Conservation (phyloP, 2,329 filamentous ascomycete genomes). For the Hypoxylon sp. region DNA sequence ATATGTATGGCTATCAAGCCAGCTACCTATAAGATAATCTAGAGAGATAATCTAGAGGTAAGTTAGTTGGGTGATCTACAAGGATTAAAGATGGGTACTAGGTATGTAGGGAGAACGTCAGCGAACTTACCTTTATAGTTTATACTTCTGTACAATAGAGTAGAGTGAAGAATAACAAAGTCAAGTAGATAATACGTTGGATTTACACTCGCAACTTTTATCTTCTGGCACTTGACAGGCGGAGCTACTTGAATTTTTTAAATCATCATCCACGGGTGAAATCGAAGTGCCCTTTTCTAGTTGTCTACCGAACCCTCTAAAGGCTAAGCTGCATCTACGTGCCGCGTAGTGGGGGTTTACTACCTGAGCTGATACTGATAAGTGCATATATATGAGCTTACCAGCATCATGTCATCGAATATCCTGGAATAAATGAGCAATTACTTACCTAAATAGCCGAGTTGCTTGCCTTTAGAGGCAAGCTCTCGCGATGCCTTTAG, state of each 20-base stretch:
- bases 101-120: neutral
- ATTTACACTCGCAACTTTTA: constrained; percentile 13
- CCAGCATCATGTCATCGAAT: constrained; percentile 9
- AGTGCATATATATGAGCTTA: constrained; percentile 20
- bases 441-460: constrained; percentile 1
- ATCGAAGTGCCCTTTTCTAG: neutral
- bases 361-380: neutral
- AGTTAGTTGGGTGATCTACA: neutral
- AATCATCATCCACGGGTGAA: neutral
- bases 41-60: neutral
- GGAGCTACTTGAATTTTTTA: constrained; percentile 25
- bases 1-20: neutral
- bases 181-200: neutral
- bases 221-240: constrained; percentile 33
- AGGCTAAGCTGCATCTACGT: constrained; percentile 4
- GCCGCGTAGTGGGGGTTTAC: neutral
- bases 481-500: neutral
- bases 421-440: neutral
- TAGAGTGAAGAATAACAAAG: constrained; percentile 1
- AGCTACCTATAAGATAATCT: neutral
- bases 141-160: neutral
- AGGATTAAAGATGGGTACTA: neutral
- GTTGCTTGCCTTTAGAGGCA: neutral
- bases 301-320: constrained; percentile 1
- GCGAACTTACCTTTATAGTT: neutral